Conservation (phyloP, 768 basidiomycete genomes). For the Sarcomyxa edulis region DNA sequence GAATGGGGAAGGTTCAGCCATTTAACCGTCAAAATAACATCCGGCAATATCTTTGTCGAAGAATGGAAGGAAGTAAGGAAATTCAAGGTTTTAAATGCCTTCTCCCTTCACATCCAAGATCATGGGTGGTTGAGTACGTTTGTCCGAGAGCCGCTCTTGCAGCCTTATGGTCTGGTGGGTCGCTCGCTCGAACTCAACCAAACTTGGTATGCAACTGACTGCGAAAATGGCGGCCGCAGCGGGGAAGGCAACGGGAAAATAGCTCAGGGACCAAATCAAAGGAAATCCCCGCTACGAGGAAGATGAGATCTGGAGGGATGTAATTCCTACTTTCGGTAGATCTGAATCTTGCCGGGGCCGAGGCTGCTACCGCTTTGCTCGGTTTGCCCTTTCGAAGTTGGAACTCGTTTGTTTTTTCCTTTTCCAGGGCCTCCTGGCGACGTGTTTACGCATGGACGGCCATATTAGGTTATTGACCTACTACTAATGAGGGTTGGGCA, state of each 20-base stretch:
- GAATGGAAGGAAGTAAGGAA: too few relatives aligned
- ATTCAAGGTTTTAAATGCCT: too few relatives aligned
- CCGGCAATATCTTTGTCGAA: too few relatives aligned
- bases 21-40: too few relatives aligned
- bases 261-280: slow-evolving; percentile 25
- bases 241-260: slow-evolving; percentile 16
- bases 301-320: slow-evolving; percentile 34
- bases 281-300: slow-evolving; percentile 26
- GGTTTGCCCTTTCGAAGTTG: too few relatives aligned
- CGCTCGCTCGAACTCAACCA: too few relatives aligned
- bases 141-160: too few relatives aligned
- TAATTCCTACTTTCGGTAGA: slow-evolving; percentile 22
- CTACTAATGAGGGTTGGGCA: slow-evolving; percentile 25
- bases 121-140: too few relatives aligned
- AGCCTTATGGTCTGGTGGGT: too few relatives aligned
- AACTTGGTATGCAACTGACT: too few relatives aligned
- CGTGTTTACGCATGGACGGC: slow-evolving; percentile 40
- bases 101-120: too few relatives aligned
- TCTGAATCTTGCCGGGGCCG: slow-evolving; percentile 43
- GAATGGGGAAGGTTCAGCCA: too few relatives aligned
- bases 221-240: slow-evolving; percentile 21
- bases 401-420: slow-evolving; percentile 21
- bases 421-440: slow-evolving; percentile 31
- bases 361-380: slow-evolving; percentile 21
- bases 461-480: slow-evolving; percentile 29